These are phyloP conservation scores for Brassica hybrid DNA, from an alignment of 441 rosid genomes.

Conservation along the genomic window DNA sequence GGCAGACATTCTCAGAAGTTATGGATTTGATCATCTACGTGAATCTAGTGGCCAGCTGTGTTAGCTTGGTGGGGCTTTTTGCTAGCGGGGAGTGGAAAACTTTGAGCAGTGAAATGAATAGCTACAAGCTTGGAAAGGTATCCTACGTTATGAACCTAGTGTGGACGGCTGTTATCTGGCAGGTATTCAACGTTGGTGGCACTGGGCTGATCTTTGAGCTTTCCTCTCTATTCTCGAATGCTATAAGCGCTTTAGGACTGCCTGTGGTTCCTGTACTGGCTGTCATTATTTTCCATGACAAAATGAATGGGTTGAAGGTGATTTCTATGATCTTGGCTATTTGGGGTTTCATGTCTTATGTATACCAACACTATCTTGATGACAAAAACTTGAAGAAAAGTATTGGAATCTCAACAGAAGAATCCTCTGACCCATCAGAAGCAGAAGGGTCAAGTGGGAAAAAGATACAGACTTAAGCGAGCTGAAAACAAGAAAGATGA, in stretches of 20 bases:
- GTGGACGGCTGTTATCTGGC: slow-evolving; percentile 53
- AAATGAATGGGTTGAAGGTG: too few species aligned
- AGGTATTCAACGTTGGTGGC: too few species aligned
- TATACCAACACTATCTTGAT: slow-evolving; percentile 56
- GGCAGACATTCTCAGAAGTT: too few species aligned
- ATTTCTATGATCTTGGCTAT: too few species aligned
- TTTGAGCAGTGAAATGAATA: slow-evolving; percentile 50
- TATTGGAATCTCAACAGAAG: slow-evolving; percentile 14
- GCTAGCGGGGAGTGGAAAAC: slow-evolving; percentile 60
- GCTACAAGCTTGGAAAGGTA: slow-evolving; percentile 44
- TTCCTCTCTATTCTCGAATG: too few species aligned
- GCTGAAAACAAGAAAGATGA: too few species aligned
- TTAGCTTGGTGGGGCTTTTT: slow-evolving; percentile 51
- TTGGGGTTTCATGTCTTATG: slow-evolving; percentile 67
- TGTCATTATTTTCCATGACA: too few species aligned
- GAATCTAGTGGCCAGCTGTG: slow-evolving; percentile 46
- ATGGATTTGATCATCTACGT: slow-evolving; percentile 52
- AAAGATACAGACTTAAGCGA: too few species aligned
- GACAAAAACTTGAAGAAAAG: slow-evolving; percentile 33
- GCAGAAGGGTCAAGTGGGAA: slow-evolving; percentile 22
- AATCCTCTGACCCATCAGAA: slow-evolving; percentile 34
- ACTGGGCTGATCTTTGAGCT: too few species aligned
- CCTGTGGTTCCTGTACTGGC: too few species aligned
- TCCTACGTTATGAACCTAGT: slow-evolving; percentile 51
- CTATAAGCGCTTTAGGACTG: too few species aligned